A percentile compares a stretch with the other conserved stretches of the same genome.
Evolutionary conservation across 352 stramenopile genomes (phyloP).

Genomic region (Phytophthora nicotianae): DNA sequence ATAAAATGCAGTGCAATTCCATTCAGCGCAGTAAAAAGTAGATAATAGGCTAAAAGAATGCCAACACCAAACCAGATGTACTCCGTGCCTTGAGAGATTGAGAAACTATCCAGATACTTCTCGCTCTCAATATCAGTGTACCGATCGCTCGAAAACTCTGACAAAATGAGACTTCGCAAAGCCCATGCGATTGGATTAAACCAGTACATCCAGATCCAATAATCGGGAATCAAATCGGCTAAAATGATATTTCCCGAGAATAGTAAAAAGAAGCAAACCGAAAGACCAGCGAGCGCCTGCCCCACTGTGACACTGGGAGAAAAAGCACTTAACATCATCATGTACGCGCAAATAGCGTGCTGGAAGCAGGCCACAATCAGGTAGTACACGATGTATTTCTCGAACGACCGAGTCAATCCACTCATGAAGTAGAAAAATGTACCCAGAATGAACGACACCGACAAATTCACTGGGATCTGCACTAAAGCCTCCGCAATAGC

Average conservation of each 20-base stretch:
- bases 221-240: conserved; percentile 64
- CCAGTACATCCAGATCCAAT: conserved; percentile 86
- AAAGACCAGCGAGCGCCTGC: conserved; percentile 54
- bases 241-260: conserved; percentile 87
- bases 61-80: conserved; percentile 55
- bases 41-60: conserved; percentile 46
- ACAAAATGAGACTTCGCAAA: conserved; percentile 61
- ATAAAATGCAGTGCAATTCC: conserved; percentile 52
- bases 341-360: conserved; percentile 69
- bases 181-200: conserved; percentile 70
- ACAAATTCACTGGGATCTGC: conserved; percentile 73
- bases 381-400: conserved; percentile 83
- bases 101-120: conserved; percentile 43
- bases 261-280: conserved; percentile 68
- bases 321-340: conserved; percentile 64
- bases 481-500: conserved; percentile 70
- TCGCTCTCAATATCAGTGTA: conserved; percentile 35
- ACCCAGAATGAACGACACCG: conserved; percentile 59
- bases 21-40: conserved; percentile 53
- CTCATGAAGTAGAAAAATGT: conserved; percentile 92
- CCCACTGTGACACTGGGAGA: conserved; percentile 63
- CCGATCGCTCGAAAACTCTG: conserved; percentile 55
- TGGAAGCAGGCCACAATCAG: conserved; percentile 79
- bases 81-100: conserved; percentile 41
- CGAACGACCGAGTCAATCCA: conserved; percentile 63